Percentiles rank a stretch among this genome's conserved stretches.
Evolutionary conservation across 306 rosid species (phyloP).

Genomic region (Begonia fuchsioides): DNA sequence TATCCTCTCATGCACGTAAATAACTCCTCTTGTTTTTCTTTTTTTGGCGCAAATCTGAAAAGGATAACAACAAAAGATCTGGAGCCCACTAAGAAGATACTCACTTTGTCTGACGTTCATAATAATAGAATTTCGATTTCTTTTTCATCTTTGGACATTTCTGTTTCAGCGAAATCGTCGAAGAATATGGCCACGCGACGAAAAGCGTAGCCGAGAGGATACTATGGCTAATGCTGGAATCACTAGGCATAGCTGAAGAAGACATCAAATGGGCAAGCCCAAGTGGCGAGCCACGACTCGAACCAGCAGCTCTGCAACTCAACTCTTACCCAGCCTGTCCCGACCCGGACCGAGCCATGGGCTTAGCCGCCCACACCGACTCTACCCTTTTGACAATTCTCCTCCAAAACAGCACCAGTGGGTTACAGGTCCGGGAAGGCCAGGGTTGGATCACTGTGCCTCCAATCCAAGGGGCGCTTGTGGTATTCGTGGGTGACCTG

Average conservation of each 20-base stretch:
- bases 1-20: no score
- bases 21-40: no score
- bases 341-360: conserved; percentile 93
- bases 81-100: conserved; percentile 42
- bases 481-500: conserved; percentile 52
- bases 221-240: conserved; percentile 53
- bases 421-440: conserved; percentile 58
- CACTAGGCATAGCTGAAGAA: conserved; percentile 40
- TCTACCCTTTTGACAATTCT: conserved; percentile 64
- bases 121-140: conserved; percentile 1
- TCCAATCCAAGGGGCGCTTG: conserved; percentile 23
- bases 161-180: conserved; percentile 28
- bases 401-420: conserved; percentile 57
- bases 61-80: conserved; percentile 23
- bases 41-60: no score
- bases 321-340: conserved; percentile 84
- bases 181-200: conserved; percentile 44
- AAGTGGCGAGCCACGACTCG: conserved; percentile 23
- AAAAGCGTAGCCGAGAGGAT: conserved; percentile 49
- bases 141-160: not conserved
- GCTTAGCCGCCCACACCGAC: conserved; percentile 79
- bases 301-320: conserved; percentile 43
- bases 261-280: conserved; percentile 61
- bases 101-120: conserved; percentile 9
- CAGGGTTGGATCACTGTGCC: conserved; percentile 59